A percentile compares a stretch with the other conserved stretches of the same genome.
Evolutionary conservation across 164 flowering plant species (phyloP).

Genomic region (Akebia trifoliata): DNA sequence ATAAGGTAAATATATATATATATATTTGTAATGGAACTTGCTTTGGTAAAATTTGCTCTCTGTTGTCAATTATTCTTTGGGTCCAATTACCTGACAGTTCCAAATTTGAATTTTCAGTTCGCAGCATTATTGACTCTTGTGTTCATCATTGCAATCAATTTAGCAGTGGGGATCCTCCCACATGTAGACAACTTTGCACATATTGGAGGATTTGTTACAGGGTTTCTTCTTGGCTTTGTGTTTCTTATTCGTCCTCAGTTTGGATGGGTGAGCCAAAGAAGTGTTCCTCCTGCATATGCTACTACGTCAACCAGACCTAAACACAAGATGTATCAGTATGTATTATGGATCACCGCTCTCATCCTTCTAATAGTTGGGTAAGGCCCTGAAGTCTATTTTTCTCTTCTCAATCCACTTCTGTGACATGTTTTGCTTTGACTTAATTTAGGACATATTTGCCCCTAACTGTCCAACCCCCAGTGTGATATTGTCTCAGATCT

Average conservation of each 20-base stretch:
- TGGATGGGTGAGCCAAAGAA: conserved; percentile 74
- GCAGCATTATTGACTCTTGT: conserved; percentile 69
- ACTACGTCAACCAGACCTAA: conserved; percentile 34
- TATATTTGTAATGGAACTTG: neutral
- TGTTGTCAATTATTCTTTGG: neutral
- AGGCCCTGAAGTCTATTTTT: conserved; percentile 16
- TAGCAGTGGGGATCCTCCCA: conserved; percentile 88
- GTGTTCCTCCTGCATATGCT: conserved; percentile 30
- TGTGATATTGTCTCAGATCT: too few species aligned
- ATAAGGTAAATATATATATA: conserved; percentile 44
- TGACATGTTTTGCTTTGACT: too few species aligned
- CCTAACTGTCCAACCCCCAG: too few species aligned
- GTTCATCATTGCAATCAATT: conserved; percentile 56
- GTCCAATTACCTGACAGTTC: neutral
- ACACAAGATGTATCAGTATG: conserved; percentile 68
- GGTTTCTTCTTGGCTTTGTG: conserved; percentile 89
- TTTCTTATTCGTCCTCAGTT: conserved; percentile 89
- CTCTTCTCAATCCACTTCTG: neutral
- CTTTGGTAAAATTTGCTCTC: conserved; percentile 21
- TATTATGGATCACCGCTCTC: conserved; percentile 65
- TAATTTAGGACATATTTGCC: too few species aligned
- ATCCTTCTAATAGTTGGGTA: conserved; percentile 70
- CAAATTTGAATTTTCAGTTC: conserved; percentile 32
- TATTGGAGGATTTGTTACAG: conserved; percentile 87
- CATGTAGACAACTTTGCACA: conserved; percentile 96